Base-by-base conservation (phyloP, 1,284 basidiomycete genomes). In the Malassezia equina region DNA sequence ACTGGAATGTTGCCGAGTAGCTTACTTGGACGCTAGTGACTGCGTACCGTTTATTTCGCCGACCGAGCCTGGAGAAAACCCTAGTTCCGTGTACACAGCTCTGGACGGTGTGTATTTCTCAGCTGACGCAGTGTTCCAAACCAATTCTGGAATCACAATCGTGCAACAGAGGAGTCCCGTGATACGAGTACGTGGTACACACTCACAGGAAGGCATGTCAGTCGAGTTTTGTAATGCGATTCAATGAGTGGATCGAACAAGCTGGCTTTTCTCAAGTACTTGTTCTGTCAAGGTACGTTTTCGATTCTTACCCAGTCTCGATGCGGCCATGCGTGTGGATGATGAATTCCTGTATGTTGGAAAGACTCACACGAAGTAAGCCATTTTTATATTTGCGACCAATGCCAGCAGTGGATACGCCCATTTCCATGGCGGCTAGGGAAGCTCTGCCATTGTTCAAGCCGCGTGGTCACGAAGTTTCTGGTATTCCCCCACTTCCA, bases 131-230 rank as follows among this genome's bases (percentile, higher is more conserved):
- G 51, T 55, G 2, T 55, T 49, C 31, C 25, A 55, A 27, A 21
- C 47, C 13, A 7, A 29, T 12, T 15, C 39, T 3, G 58, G 49
- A 17, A 3, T 64, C 15, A 56, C 55, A 4, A 46, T 69, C 23
- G 51, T 71, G 8, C 69, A 71, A 39, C 69, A 69, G 51, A 58
- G 67, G 9, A 59, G 60, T 25, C 67, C 69, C 9, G 64, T 66
- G 4, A 52, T 64, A 45, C 64, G 65, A 36, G 58, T 62, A 19
- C 33, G 47, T 27, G 4, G 6, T 24, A 17, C 34, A 7, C 24
- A 11, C 34, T 36, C 7, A 43, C 19, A 36, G 4, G 4, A 23
- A 51, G 47, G 21, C 50, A 9, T 43, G 46, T 21, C 42, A 58
- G 21, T 4, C 13, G 7, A 8, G n/a, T 12, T 59, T 61, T 36